These are phyloP conservation scores for Petunia axillaris DNA, from an alignment of 257 asterid species.

Conservation along the genomic window DNA sequence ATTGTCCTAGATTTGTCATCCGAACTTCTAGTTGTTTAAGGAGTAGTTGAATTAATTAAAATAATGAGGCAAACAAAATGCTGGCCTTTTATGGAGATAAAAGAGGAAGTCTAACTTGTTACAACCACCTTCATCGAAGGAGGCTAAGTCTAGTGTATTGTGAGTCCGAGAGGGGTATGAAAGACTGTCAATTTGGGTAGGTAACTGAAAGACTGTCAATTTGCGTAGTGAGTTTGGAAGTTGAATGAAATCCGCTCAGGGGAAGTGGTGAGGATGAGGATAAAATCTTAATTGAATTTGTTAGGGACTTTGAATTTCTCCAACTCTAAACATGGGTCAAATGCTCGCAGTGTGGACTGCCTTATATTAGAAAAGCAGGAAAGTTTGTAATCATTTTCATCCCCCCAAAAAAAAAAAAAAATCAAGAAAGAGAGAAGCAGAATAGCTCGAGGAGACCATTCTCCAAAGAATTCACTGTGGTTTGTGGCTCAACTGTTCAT, in stretches of 20 bases:
- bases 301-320: no score
- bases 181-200: not conserved
- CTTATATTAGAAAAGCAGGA: no score
- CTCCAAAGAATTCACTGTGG: no score
- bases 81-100: not conserved
- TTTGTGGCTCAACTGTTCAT: no score
- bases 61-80: constrained; percentile 1
- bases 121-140: constrained; percentile 4
- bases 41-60: not conserved
- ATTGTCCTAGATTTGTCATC: not conserved
- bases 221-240: constrained; percentile 12
- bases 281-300: not conserved
- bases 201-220: not conserved
- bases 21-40: not conserved
- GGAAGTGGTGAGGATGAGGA: constrained; percentile 13
- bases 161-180: not conserved
- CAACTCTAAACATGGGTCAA: no score
- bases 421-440: no score
- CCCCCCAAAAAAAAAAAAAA: no score
- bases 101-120: constrained; percentile 5
- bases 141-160: not conserved
- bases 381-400: no score
- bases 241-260: not conserved
- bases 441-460: no score
- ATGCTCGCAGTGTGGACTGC: no score